Conservation (phyloP, 2,329 filamentous ascomycete genomes). For the Aspergillus candidus region DNA sequence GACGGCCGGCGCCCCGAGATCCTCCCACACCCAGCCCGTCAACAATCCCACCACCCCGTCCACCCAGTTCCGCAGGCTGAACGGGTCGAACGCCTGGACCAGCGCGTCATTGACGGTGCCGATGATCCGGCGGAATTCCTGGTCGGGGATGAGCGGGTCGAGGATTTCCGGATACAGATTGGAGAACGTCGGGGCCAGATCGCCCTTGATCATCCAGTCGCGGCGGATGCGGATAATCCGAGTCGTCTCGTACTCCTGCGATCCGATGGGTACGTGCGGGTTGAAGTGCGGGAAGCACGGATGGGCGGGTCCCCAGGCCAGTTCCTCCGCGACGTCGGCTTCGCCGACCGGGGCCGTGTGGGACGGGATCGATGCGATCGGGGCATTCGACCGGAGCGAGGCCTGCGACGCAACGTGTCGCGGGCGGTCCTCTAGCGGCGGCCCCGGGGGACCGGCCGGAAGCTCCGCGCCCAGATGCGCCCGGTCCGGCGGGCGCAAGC, state of each 20-base stretch:
- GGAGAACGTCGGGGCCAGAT: slow-evolving; percentile 86
- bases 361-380: slow-evolving; percentile 33
- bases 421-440: slow-evolving; percentile 22
- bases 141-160: slow-evolving; percentile 76
- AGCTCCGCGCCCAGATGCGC: slow-evolving; percentile 24
- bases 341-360: slow-evolving; percentile 37
- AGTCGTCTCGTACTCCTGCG: slow-evolving; percentile 67
- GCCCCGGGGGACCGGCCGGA: slow-evolving; percentile 7
- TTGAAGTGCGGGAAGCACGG: slow-evolving; percentile 93
- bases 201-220: slow-evolving; percentile 85
- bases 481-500: slow-evolving; percentile 25
- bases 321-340: slow-evolving; percentile 57
- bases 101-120: slow-evolving; percentile 75
- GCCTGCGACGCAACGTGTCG: slow-evolving; percentile 37
- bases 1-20: slow-evolving; percentile 68
- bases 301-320: slow-evolving; percentile 88
- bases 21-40: slow-evolving; percentile 94
- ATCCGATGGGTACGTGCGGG: slow-evolving; percentile 75
- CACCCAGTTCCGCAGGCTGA: slow-evolving; percentile 66
- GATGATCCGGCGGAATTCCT: slow-evolving; percentile 77
- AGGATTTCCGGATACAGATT: slow-evolving; percentile 96
- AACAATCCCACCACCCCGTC: slow-evolving; percentile 73
- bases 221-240: slow-evolving; percentile 85
- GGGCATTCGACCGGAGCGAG: slow-evolving; percentile 36
- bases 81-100: slow-evolving; percentile 72